Evolutionary conservation across 495 filamentous ascomycete species (phyloP), one percentile per base, ranked within the genome.

Genomic region (Aspergillus sclerotioniger): DNA sequence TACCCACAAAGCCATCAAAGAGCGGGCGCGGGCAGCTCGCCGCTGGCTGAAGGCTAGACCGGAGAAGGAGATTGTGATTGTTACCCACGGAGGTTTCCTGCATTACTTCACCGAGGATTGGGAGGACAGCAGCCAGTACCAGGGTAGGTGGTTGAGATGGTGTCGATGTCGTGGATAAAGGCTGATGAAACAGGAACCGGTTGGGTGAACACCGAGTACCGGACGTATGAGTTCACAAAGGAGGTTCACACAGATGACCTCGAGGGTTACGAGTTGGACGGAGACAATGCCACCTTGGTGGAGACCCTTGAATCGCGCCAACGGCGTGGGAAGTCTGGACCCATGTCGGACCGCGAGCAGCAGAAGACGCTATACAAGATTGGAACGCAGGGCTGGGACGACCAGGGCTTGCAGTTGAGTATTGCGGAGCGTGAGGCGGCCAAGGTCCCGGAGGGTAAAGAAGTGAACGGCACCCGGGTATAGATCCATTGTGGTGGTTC

Each of bases 101-200:
- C 88, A 86, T 67, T 96, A 89, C 61, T 76, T 98, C 51, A 96
- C 91, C 4, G 82, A 91, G 59, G 91, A 96, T 60, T 96, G 87
- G 85, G 78, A 83, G 46, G 89, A 85, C 12, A 75, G 80, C 61
- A 78, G 78, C 44, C 65, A 75, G 29, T 79, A 80, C 54, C 68
- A 73, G 54, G 87, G 84, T 82, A 73, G 46, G 76, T 73, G 25
- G 3, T 25, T 15, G n/a, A 15, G 29, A 8, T 6, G 17, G 12
- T 21, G 8, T 47, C 8, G 7, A 8, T 8, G 15, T 29, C 32
- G 10, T 48, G 46, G 6, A 20, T n/a, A 1, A 43, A 49, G 35
- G 8, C 6, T 62, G 19, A 59, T 31, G 35, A 13, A 16, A 16
- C 47, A 79, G 88, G 90, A 29, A 95, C 91, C 0, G 90, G 90